Evolutionary conservation across 345 rosid species (phyloP).

Genomic region (Microcos paniculata): DNA sequence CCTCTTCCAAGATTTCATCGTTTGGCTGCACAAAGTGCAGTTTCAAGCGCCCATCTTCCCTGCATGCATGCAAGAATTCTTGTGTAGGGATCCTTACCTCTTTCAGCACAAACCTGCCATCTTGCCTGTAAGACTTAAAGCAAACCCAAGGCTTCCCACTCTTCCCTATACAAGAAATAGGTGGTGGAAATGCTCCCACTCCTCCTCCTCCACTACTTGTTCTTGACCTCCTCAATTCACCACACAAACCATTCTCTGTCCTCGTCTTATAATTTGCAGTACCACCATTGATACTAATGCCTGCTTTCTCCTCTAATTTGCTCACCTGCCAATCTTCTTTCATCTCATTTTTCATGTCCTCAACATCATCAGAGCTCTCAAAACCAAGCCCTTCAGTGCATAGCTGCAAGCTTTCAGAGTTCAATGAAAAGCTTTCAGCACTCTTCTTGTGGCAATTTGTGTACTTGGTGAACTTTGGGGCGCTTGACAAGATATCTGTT

Average conservation of each 20-base stretch:
- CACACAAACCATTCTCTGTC: conserved; percentile 7
- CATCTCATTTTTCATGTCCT: conserved; percentile 41
- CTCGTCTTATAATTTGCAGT: neutral
- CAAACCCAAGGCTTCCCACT: conserved; percentile 67
- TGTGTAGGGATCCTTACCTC: conserved; percentile 70
- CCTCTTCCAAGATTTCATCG: conserved; percentile 44
- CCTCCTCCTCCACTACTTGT: conserved; percentile 23
- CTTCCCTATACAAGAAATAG: conserved; percentile 66
- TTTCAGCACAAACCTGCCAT: conserved; percentile 79
- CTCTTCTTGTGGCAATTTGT: conserved; percentile 33
- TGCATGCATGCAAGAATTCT: conserved; percentile 69
- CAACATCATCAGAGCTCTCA: conserved; percentile 73
- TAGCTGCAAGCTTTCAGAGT: conserved; percentile 59
- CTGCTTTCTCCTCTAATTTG: conserved; percentile 19
- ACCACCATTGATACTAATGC: neutral
- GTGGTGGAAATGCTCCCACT: conserved; percentile 79
- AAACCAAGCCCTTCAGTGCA: conserved; percentile 92
- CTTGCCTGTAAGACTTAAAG: conserved; percentile 72
- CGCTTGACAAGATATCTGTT: conserved; percentile 3
- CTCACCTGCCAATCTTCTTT: conserved; percentile 28
- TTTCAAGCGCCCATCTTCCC: conserved; percentile 78
- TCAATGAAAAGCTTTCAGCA: conserved; percentile 38
- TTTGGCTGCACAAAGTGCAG: conserved; percentile 66
- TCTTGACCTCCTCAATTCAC: conserved; percentile 38
- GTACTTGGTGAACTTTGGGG: conserved; percentile 13